A percentile compares a stretch with the other conserved stretches of the same genome.
These are phyloP conservation scores for Kwoniella pini DNA, from an alignment of 768 basidiomycete genomes.

Conservation along the genomic window DNA sequence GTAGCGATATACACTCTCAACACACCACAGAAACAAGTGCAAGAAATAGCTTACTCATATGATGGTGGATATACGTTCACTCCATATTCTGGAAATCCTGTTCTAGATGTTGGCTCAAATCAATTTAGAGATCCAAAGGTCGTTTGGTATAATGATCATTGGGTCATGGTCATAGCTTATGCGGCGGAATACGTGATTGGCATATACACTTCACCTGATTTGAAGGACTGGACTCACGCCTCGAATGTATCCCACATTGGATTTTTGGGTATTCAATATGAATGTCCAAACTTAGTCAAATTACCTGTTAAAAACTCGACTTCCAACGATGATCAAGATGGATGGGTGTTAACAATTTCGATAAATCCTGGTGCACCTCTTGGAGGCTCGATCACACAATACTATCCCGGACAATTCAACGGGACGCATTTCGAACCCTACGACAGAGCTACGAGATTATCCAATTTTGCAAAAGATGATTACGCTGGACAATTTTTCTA, in stretches of 20 bases:
- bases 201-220: slow-evolving; percentile 43
- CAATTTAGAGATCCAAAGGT: slow-evolving; percentile 52
- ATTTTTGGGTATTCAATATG: slow-evolving; percentile 36
- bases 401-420: slow-evolving; percentile 39
- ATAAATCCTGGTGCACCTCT: slow-evolving; percentile 34
- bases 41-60: slow-evolving; percentile 41
- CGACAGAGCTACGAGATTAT: slow-evolving; percentile 25
- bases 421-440: slow-evolving; percentile 37
- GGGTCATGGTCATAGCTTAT: slow-evolving; percentile 46
- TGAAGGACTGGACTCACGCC: slow-evolving; percentile 38
- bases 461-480: slow-evolving; percentile 46
- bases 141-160: slow-evolving; percentile 37
- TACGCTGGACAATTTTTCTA: slow-evolving; percentile 48
- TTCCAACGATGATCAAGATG: neutral
- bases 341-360: slow-evolving; percentile 31
- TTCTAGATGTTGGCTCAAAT: slow-evolving; percentile 32
- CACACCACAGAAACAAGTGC: slow-evolving; percentile 33
- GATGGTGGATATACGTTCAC: slow-evolving; percentile 46
- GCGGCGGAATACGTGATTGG: slow-evolving; percentile 34
- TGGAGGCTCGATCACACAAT: slow-evolving; percentile 39
- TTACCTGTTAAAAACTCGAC: slow-evolving; percentile 25
- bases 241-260: slow-evolving; percentile 37
- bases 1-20: slow-evolving; percentile 51
- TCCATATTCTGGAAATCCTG: slow-evolving; percentile 39
- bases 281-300: slow-evolving; percentile 43